Evolutionary conservation across 805 yeast genomes (phyloP).

Genomic region (Candida broadrunensis): DNA sequence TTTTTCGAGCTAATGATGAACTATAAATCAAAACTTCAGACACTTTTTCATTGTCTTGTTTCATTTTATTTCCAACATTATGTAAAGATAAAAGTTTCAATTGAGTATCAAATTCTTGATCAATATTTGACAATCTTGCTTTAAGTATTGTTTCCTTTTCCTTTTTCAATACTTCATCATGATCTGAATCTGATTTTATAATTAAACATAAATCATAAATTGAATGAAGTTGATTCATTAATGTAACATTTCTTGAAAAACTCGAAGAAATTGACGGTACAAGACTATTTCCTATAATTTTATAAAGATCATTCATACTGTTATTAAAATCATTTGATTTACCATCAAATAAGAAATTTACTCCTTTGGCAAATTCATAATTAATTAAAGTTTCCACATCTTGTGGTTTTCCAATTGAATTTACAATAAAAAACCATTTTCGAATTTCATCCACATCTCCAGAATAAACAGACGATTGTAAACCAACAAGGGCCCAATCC

Average conservation of each 20-base stretch:
- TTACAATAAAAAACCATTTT: constrained; percentile 59
- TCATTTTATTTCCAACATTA: constrained; percentile 38
- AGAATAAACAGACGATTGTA: constrained; percentile 69
- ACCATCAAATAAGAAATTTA: constrained; percentile 40
- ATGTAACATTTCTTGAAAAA: constrained; percentile 31
- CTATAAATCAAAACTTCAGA: constrained; percentile 53
- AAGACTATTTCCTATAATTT: constrained; percentile 59
- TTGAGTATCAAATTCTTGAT: constrained; percentile 51
- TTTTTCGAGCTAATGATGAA: constrained; percentile 64
- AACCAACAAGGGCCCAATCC: constrained; percentile 65
- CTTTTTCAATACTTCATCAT: constrained; percentile 4
- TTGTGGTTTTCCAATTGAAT: constrained; percentile 37
- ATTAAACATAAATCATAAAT: constrained; percentile 32
- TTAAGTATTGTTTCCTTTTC: constrained; percentile 16
- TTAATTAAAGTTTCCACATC: constrained; percentile 54
- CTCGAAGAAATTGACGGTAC: constrained; percentile 35
- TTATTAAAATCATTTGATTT: constrained; percentile 30
- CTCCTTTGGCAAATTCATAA: constrained; percentile 63
- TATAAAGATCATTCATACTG: constrained; percentile 50
- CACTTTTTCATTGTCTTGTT: constrained; percentile 32
- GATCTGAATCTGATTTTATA: constrained; percentile 8
- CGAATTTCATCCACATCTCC: constrained; percentile 51
- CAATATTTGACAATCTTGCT: constrained; percentile 31
- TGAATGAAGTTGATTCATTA: constrained; percentile 37
- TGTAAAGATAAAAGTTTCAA: constrained; percentile 61